Base-by-base conservation (phyloP, 2,329 filamentous ascomycete species). In the Myotisia sp. region DNA sequence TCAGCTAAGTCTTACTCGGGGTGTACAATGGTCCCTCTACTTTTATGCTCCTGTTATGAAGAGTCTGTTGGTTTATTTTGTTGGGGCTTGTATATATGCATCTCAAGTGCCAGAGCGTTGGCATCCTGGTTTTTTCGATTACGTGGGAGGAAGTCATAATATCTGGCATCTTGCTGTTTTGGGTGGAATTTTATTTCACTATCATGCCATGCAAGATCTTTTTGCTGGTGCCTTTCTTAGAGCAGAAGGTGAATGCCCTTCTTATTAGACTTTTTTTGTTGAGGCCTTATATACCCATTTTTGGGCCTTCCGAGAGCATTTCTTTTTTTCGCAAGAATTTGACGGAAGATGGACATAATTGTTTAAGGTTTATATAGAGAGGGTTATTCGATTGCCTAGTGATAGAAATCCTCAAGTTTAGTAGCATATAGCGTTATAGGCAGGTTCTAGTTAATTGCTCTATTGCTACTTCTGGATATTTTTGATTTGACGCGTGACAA, bases 141-240 rank as follows among this genome's bases (percentile, higher is more conserved):
- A 95, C 54, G 70, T 92, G 26, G 90, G 90, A 24, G 86, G 84
- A 29, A 92, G 83, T 55, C 90, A 98, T 61, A 98, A 98, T 57
- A 75, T 98, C 38, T 98, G 90, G 90, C 90, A 98, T 58, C 60
- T 92, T 21, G 90, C 90, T 5, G 90, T 98, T 7, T 64, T 98
- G 18, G 84, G 86, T 10, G 90, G 90, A 7, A 98, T 98, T 38
- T 59, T 95, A n/a, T 95, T 93, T 55, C 90, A 98, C 58, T 98
- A 95, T 60, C 70, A 71, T 14, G 90, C 90, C 12, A 94, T 98
- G 87, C 82, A 94, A 57, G 73, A 85, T 37, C 90, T 98, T 58
- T 98, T 98, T 51, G 69, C 79, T 3, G 70, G 69, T 26, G 82
- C 82, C 7, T 87, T 87, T 57, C 59, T 66, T 44, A 70, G 79